Conservation (phyloP, 352 stramenopile species). For the Globisporangium abappressorium region DNA sequence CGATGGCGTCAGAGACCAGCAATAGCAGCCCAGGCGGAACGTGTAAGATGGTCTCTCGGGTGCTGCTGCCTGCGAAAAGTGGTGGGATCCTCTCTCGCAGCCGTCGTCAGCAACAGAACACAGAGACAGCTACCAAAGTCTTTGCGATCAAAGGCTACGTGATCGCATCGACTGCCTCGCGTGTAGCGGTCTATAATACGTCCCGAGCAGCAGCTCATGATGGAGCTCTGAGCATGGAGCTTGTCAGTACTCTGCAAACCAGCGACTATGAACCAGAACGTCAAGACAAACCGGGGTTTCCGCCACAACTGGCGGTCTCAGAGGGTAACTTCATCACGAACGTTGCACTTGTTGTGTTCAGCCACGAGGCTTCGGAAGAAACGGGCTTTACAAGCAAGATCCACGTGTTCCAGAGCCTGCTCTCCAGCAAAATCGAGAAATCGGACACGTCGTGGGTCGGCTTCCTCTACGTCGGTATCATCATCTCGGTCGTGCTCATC, state of each 20-base stretch:
- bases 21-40: background rate
- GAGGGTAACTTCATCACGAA: slow-evolving; percentile 27
- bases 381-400: background rate
- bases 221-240: slow-evolving; percentile 1
- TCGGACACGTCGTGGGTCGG: slow-evolving; percentile 25
- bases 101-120: background rate
- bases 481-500: slow-evolving; percentile 24
- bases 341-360: slow-evolving; percentile 16
- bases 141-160: slow-evolving; percentile 15
- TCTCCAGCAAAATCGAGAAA: slow-evolving; percentile 20
- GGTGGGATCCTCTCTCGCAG: background rate
- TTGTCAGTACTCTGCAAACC: background rate
- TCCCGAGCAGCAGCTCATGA: background rate
- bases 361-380: background rate
- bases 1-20: background rate
- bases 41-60: slow-evolving; percentile 6
- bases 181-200: slow-evolving; percentile 17
- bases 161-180: background rate
- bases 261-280: background rate
- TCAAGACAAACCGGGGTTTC: background rate
- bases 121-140: background rate
- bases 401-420: slow-evolving; percentile 33
- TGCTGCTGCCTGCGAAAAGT: background rate
- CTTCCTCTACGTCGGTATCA: slow-evolving; percentile 18
- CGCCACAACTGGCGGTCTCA: slow-evolving; percentile 20